These are phyloP conservation scores for Alternaria sp. DNA, from an alignment of 2,329 filamentous ascomycete genomes.

Conservation along the genomic window DNA sequence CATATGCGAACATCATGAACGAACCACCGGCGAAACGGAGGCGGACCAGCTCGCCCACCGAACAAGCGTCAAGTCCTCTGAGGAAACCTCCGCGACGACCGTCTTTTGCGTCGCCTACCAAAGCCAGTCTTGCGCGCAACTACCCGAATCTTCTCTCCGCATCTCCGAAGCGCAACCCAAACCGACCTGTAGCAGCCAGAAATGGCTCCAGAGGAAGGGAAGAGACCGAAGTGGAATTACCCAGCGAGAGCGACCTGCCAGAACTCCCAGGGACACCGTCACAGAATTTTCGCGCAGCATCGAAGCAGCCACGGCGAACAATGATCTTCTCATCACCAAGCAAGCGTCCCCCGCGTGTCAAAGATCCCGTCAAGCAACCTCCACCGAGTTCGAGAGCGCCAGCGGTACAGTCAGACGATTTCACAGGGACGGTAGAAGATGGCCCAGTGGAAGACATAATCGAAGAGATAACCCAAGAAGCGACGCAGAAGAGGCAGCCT, in stretches of 20 bases:
- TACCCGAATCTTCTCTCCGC: slow-evolving; percentile 38
- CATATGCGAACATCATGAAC: slow-evolving; percentile 28
- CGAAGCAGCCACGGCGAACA: slow-evolving; percentile 30
- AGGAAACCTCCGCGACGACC: slow-evolving; percentile 42
- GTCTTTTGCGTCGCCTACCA: slow-evolving; percentile 50
- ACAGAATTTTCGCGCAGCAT: slow-evolving; percentile 14
- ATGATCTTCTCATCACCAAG: slow-evolving; percentile 41
- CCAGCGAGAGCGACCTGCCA: slow-evolving; percentile 10
- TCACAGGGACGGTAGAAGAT: slow-evolving; percentile 16
- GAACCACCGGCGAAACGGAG: slow-evolving; percentile 44
- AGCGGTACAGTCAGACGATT: slow-evolving; percentile 18
- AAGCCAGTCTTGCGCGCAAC: slow-evolving; percentile 48
- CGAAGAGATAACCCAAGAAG: background rate
- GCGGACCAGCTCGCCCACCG: slow-evolving; percentile 39
- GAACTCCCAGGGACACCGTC: slow-evolving; percentile 32
- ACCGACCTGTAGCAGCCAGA: slow-evolving; percentile 16
- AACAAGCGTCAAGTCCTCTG: slow-evolving; percentile 31
- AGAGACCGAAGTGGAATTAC: slow-evolving; percentile 7
- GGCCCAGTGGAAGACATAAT: background rate
- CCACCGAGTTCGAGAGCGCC: slow-evolving; percentile 20
- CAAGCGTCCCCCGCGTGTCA: slow-evolving; percentile 34
- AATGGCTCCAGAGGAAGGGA: slow-evolving; percentile 2
- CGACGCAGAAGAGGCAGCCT: slow-evolving; percentile 9
- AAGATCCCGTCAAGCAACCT: slow-evolving; percentile 20
- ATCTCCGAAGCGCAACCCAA: slow-evolving; percentile 10